Percentiles rank a stretch among this genome's conserved stretches.
These are phyloP conservation scores for Diplodia seriata DNA, from an alignment of 2,329 filamentous ascomycete species.

Conservation along the genomic window DNA sequence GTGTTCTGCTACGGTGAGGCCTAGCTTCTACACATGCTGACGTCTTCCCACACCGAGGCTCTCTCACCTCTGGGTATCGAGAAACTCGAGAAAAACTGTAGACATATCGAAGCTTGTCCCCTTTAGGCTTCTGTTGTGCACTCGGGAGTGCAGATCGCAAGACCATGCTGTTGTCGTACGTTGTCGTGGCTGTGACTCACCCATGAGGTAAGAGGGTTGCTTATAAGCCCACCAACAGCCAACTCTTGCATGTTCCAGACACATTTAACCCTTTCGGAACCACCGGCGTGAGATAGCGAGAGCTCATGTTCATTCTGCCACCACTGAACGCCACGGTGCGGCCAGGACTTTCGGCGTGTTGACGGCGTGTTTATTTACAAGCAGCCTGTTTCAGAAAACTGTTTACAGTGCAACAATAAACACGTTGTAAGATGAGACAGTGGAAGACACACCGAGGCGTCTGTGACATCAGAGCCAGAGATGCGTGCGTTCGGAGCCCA, in stretches of 20 bases:
- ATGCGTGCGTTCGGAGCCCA: constrained; percentile 3
- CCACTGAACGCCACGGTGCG: not conserved
- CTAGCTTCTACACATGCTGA: not conserved
- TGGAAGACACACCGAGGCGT: not conserved
- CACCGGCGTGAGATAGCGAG: not conserved
- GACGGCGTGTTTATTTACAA: constrained; percentile 12
- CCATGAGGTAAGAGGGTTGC: not conserved
- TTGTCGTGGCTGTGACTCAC: not conserved
- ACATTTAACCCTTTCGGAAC: not conserved
- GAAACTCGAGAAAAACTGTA: no score
- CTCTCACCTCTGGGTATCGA: not conserved
- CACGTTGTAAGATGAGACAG: not conserved
- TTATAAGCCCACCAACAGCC: not conserved
- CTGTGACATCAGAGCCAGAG: not conserved
- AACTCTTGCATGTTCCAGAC: not conserved
- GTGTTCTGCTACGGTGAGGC: not conserved
- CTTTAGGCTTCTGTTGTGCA: not conserved
- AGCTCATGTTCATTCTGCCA: not conserved
- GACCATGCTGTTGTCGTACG: not conserved
- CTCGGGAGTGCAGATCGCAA: not conserved
- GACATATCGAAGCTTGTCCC: not conserved
- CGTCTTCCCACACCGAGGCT: not conserved
- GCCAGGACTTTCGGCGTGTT: not conserved
- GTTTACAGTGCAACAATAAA: constrained; percentile 14
- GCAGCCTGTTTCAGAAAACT: constrained; percentile 15